Percentiles rank a stretch among this genome's conserved stretches.
These are phyloP conservation scores for Ogataea thermomethanolica DNA, from an alignment of 805 yeast species.

Conservation along the genomic window DNA sequence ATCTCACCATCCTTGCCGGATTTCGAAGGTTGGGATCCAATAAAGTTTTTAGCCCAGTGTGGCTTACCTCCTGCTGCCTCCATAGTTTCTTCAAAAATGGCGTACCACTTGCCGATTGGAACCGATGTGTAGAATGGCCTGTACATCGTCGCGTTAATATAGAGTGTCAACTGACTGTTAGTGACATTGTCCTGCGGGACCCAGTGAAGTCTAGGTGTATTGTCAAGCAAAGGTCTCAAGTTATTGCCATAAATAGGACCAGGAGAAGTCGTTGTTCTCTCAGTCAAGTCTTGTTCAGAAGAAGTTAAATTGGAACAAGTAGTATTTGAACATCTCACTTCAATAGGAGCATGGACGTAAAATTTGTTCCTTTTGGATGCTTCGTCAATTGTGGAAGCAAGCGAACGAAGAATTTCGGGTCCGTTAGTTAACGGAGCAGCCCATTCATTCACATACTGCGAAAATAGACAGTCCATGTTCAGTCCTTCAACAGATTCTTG, in stretches of 20 bases:
- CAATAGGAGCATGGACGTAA: slow-evolving; percentile 93
- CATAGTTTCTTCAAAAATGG: slow-evolving; percentile 75
- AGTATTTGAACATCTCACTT: slow-evolving; percentile 89
- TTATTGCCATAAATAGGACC: slow-evolving; percentile 88
- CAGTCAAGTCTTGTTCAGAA: slow-evolving; percentile 44
- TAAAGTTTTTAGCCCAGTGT: slow-evolving; percentile 97
- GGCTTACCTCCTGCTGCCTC: slow-evolving; percentile 85
- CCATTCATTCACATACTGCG: slow-evolving; percentile 96
- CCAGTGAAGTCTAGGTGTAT: slow-evolving; percentile 65
- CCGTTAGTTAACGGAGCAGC: slow-evolving; percentile 86
- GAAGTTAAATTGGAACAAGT: slow-evolving; percentile 41
- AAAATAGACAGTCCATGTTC: slow-evolving; percentile 92
- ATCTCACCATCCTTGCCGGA: slow-evolving; percentile 62
- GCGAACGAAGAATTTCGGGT: slow-evolving; percentile 59
- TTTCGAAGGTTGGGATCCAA: slow-evolving; percentile 50
- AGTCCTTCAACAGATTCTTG: slow-evolving; percentile 82
- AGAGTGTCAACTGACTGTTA: slow-evolving; percentile 77
- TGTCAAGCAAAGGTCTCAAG: slow-evolving; percentile 76
- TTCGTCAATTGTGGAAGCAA: slow-evolving; percentile 55
- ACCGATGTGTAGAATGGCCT: slow-evolving; percentile 83
- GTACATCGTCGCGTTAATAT: slow-evolving; percentile 91
- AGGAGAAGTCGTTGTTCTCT: slow-evolving; percentile 49
- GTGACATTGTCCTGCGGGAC: slow-evolving; percentile 51
- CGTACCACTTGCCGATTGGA: slow-evolving; percentile 76
- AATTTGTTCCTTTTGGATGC: slow-evolving; percentile 62